Evolutionary conservation across 495 filamentous ascomycete genomes (phyloP), one percentile per base, ranked within the genome.

Genomic region (Wilcoxina mikolae): DNA sequence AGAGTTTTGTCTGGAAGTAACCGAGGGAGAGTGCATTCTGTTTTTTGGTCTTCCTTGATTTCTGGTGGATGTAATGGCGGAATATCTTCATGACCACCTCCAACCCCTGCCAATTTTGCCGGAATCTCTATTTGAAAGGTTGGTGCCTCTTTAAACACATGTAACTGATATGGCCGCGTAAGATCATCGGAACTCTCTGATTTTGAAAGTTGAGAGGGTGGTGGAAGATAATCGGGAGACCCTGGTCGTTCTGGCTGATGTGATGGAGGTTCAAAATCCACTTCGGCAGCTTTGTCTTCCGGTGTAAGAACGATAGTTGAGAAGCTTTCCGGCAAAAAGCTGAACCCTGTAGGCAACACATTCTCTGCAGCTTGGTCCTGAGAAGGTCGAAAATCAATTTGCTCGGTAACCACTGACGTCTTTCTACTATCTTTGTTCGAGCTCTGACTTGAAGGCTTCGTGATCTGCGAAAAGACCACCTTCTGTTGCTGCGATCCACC

Each of bases 251-350:
- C 31, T 5, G 31, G 31, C 15, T 35, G 31, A 15, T 35, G 31
- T 35, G 31, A 35, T 35, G 31, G 31, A 35, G 15, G 31, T n/a
- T n/a, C n/a, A n/a, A n/a, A n/a, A n/a, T n/a, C 7, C 7, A 15
- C 31, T 35, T 35, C 15, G 31, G 31, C 31, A 5, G 31, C 5
- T 35, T 35, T 15, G 15, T 35, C 31, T 5, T 35, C 31, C 31
- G 31, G 15, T n/a, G n/a, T n/a, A 15, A 35, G 31, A 35, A 7
- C 31, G 15, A 35, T 15, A 5, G 42, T 24, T 5, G 45, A 49
- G 27, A 49, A 49, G 18, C 45, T 49, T 45, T 45, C 42, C 9
- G 42, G 42, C 39, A 43, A 12, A 20, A 43, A 43, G 39, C 39
- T 43, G 17, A 43, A 43, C 17, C 39, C 39, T 9, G 7, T 43